Percentiles rank a stretch among this genome's conserved stretches.
These are phyloP conservation scores for Tephrocybe rancida DNA, from an alignment of 768 basidiomycete species.

Conservation along the genomic window DNA sequence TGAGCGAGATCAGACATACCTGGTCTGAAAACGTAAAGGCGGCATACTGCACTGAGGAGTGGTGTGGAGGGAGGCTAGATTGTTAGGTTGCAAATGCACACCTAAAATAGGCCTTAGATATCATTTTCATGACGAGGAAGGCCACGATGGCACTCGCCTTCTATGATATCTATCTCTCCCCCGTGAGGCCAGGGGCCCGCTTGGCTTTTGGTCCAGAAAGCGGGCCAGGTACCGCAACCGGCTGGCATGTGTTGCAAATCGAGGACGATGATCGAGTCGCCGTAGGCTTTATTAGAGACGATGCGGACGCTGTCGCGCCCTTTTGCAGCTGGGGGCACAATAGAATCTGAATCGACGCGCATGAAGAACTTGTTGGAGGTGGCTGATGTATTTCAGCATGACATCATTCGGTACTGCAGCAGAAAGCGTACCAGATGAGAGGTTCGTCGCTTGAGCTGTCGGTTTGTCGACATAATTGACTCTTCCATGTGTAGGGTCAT, in stretches of 20 bases:
- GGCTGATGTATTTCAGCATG: conserved; percentile 23
- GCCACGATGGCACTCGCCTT: conserved; percentile 40
- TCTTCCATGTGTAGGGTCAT: conserved; percentile 69
- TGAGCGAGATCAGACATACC: conserved; percentile 34
- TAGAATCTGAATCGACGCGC: conserved; percentile 49
- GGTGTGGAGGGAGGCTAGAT: conserved; percentile 60
- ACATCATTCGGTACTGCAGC: neutral
- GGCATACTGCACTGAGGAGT: conserved; percentile 48
- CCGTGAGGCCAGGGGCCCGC: conserved; percentile 59
- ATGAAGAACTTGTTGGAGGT: conserved; percentile 52
- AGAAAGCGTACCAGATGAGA: conserved; percentile 44
- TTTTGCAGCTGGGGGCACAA: conserved; percentile 36
- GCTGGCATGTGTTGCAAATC: conserved; percentile 62
- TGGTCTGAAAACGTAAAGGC: conserved; percentile 40
- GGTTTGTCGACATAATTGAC: conserved; percentile 56
- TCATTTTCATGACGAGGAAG: neutral
- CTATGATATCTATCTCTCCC: conserved; percentile 66
- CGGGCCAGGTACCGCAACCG: conserved; percentile 65
- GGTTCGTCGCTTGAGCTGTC: conserved; percentile 42
- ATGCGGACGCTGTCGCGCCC: conserved; percentile 66
- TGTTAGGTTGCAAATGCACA: conserved; percentile 47
- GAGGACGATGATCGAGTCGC: conserved; percentile 49
- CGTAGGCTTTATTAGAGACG: conserved; percentile 43
- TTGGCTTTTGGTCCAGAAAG: conserved; percentile 59
- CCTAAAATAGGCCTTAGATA: conserved; percentile 31